phyloP scores from a whole-genome alignment of 805 yeast genomes.

The Metschnikowia lochheadii region DNA sequence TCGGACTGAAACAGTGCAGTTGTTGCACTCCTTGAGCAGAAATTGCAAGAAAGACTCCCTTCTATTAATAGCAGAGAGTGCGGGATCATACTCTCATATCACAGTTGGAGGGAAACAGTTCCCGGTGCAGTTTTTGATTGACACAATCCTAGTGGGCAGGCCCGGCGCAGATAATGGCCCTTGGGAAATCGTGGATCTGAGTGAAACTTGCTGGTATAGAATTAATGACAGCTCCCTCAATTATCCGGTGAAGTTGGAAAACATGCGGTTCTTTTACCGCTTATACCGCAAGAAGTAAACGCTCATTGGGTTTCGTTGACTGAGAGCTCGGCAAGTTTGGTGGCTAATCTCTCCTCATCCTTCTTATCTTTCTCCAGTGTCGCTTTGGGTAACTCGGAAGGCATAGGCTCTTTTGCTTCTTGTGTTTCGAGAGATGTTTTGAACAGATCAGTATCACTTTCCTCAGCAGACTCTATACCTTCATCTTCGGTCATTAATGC shows the following conservation, averaged over 20 bases:
- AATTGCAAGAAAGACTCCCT: conserved; percentile 54
- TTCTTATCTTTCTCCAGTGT: conserved; percentile 6
- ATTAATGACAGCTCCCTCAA: conserved; percentile 44
- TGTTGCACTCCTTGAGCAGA: conserved; percentile 34
- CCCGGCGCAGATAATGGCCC: conserved; percentile 40
- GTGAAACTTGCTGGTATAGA: conserved; percentile 83
- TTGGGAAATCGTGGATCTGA: conserved; percentile 63
- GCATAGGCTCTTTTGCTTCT: background rate
- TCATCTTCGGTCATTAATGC: conserved; percentile 25
- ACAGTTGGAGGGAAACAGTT: conserved; percentile 70
- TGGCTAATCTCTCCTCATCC: background rate
- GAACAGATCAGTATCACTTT: background rate
- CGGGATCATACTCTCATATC: conserved; percentile 84
- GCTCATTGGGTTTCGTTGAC: background rate
- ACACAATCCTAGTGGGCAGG: conserved; percentile 61
- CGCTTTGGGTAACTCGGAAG: background rate
- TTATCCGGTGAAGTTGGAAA: conserved; percentile 69
- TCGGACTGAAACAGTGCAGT: conserved; percentile 52
- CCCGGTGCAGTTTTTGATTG: conserved; percentile 78
- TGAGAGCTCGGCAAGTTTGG: background rate
- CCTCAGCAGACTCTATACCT: background rate
- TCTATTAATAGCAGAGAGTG: conserved; percentile 75
- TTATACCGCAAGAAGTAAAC: conserved; percentile 55
- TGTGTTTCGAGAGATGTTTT: background rate
- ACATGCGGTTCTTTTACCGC: conserved; percentile 82